These are phyloP conservation scores for Meyerozyma smithsonii DNA, from an alignment of 1,139 yeast species.

Conservation along the genomic window DNA sequence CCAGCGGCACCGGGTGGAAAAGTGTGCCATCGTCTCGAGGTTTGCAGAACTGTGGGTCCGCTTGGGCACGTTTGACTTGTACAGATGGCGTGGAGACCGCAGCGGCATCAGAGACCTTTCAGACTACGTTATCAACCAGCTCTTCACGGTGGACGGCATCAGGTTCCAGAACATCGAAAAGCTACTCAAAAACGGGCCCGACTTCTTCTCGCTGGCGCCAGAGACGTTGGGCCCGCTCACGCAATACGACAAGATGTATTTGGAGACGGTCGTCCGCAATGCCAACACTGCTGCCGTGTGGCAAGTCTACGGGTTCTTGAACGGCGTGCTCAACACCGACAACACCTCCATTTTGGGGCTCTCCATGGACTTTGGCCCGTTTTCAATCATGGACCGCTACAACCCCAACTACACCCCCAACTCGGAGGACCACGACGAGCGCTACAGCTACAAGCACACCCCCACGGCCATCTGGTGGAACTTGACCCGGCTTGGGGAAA, in stretches of 20 bases:
- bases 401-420: constrained; percentile 84
- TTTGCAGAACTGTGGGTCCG: constrained; percentile 87
- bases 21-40: constrained; percentile 81
- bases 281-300: constrained; percentile 78
- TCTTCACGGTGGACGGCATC: constrained; percentile 38
- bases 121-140: constrained; percentile 67
- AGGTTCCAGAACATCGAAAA: constrained; percentile 34
- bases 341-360: constrained; percentile 85
- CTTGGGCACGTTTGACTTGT: constrained; percentile 85
- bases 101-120: constrained; percentile 57
- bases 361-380: constrained; percentile 93
- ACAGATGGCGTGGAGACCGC: constrained; percentile 69
- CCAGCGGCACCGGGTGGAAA: constrained; percentile 64
- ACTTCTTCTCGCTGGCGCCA: constrained; percentile 17
- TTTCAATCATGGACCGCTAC: constrained; percentile 81
- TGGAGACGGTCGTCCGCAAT: constrained; percentile 66
- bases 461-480: constrained; percentile 96
- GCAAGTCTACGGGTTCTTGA: constrained; percentile 89
- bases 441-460: constrained; percentile 78
- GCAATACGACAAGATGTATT: constrained; percentile 65
- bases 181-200: constrained; percentile 11
- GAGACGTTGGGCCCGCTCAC: constrained; percentile 38
- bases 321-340: constrained; percentile 93
- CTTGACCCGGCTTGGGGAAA: constrained; percentile 78
- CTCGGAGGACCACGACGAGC: constrained; percentile 68